phyloP scores from a whole-genome alignment of 2,329 filamentous ascomycete genomes.

The Fusarium temperatum region DNA sequence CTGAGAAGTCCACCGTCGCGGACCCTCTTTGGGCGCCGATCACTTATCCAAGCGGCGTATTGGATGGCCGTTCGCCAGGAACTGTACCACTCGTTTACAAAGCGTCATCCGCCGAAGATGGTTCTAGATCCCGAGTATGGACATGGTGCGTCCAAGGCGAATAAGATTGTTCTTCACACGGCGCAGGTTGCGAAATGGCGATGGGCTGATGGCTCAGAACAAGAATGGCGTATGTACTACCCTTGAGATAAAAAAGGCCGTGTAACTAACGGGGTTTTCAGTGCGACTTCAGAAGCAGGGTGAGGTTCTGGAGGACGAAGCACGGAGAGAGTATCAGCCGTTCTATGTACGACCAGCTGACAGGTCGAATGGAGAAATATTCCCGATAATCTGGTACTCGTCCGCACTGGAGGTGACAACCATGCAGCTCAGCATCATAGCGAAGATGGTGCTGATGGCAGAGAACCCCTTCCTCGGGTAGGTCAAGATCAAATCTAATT shows the following conservation, averaged over 20 bases:
- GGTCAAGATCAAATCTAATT: not conserved
- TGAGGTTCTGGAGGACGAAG: slow-evolving; percentile 46
- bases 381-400: slow-evolving; percentile 52
- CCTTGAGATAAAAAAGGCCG: rapidly evolving
- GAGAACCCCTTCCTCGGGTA: slow-evolving; percentile 52
- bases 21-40: slow-evolving; percentile 48
- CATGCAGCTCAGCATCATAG: slow-evolving; percentile 52
- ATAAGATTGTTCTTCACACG: slow-evolving; percentile 53
- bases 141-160: slow-evolving; percentile 48
- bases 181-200: slow-evolving; percentile 54
- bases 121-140: slow-evolving; percentile 48
- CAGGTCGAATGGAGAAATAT: slow-evolving; percentile 50
- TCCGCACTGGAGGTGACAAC: slow-evolving; percentile 53
- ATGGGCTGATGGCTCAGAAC: slow-evolving; percentile 48
- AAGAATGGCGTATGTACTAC: slow-evolving; percentile 49
- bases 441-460: slow-evolving; percentile 51
- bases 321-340: slow-evolving; percentile 46
- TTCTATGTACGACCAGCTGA: slow-evolving; percentile 48
- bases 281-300: slow-evolving; percentile 50
- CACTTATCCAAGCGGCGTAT: slow-evolving; percentile 52
- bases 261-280: slow-evolving; percentile 18
- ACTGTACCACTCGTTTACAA: slow-evolving; percentile 53
- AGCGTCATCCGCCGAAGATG: slow-evolving; percentile 50
- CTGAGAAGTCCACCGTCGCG: slow-evolving; percentile 49
- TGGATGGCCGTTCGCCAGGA: slow-evolving; percentile 55